Base-by-base conservation (phyloP, 2,329 filamentous ascomycete species). In the Fusarium newnesense region DNA sequence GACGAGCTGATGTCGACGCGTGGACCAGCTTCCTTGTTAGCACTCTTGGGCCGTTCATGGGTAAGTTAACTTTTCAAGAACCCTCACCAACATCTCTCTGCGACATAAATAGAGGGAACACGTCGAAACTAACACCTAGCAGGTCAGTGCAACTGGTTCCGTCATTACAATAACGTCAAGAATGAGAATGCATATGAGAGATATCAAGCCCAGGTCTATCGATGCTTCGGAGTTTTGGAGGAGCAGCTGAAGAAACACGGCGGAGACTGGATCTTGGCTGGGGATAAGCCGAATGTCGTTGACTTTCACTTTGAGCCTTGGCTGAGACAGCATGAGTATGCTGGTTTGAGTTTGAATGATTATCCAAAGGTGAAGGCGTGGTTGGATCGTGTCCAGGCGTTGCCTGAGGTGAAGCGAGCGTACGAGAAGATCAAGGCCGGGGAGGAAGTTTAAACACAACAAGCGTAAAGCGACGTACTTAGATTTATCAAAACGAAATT, bases 291-390 rank as follows among this genome's bases (percentile, higher is more conserved):
- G 4, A 69, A 64, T 19, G 67, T 69, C 1, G 65, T 69, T 2
- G 67, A 69, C 59, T 64, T 69, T 39, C 67, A 69, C n/a, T 69
- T 69, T 16, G 67, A 69, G 40, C 40, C 67, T 34, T 69, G 67
- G 67, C 24, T 69, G 16, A 61, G 67, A 42, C 67, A 59, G 37
- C 28, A 47, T 9, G 59, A 43, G 8, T 34, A 11, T 40, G 67
- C 67, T 15, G 67, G 67, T 0, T 36, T 69, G 59, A 47, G 44
- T 6, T 30, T 69, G 52, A 11, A 53, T 16, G 46, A 65, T 1
- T 60, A 53, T 26, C 65, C 67, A 1, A 59, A 42, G 9, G 30
- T 69, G 7, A 69, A 69, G 46, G 59, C 59, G 4, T 69, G 65
- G 67, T 21, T 69, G 5, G 59, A 59, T n/a, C 52, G 67, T 5